Evolutionary conservation across 371 early-diverging fungal species (phyloP), one percentile per base, ranked within the genome.

Genomic region (Lichtheimia corymbifera): DNA sequence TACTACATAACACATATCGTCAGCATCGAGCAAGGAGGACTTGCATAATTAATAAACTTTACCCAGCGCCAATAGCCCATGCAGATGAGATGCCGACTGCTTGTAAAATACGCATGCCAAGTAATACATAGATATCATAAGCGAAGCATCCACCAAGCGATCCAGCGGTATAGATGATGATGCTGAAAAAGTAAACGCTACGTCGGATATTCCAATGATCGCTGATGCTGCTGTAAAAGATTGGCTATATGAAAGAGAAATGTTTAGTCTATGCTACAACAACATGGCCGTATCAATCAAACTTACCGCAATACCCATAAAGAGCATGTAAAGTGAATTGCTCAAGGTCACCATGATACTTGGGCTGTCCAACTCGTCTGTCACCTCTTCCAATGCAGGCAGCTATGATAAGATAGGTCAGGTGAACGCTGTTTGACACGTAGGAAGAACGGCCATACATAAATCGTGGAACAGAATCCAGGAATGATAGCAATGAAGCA

Each of bases 71-170:
- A 30, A 92, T 83, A 25, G 88, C 82, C 71, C 86, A 83, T 25
- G 85, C 87, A n/a, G 89, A 88, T n/a, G 91, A 89, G 14, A 88
- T 80, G 3, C 92, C 92, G 18, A 83, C 72, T n/a, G 90, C 77
- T 67, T 93, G 93, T 15, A 93, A 61, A 9, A 85, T 71, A 12
- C 93, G 83, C 66, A 90, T 86, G 9, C 77, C 76, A n/a, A 90
- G 73, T 13, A 93, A 68, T 9, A 83, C 67, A 14, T 79, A 64
- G 45, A 90, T 85, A 25, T 68, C 82, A 2, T 70, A 70, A 2
- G 90, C 82, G 50, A 88, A 79, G 5, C 84, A 86, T 35, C 87
- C 88, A 5, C 86, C 89, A 14, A 93, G 59, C n/a, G 87, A 88
- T 13, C 88, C 89, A 4, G 77, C 64, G 0, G 80, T 76, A 61